Conservation (phyloP, 164 flowering plant species). For the Magnolia kwangsiensis region DNA sequence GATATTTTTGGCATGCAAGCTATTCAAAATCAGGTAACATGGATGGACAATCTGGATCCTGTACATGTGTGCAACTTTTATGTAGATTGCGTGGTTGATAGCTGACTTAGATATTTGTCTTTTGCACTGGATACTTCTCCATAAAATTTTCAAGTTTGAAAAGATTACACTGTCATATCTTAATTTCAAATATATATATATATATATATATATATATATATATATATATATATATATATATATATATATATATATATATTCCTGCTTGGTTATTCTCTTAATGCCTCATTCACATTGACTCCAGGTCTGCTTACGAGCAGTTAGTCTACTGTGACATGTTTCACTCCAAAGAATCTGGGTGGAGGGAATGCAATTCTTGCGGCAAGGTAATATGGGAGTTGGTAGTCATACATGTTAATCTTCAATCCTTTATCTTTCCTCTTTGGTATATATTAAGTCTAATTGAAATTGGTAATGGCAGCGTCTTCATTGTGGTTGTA, state of each 20-base stretch:
- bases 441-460: neutral
- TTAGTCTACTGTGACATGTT: slow-evolving; percentile 67
- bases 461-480: slow-evolving; percentile 31
- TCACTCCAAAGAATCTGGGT: slow-evolving; percentile 78
- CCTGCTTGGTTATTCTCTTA: neutral
- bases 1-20: too few relatives aligned
- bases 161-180: too few relatives aligned
- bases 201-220: too few relatives aligned
- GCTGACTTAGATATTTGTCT: too few relatives aligned
- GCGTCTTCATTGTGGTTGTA: slow-evolving; percentile 95
- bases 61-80: too few relatives aligned
- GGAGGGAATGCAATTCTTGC: slow-evolving; percentile 86
- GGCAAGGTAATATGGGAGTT: slow-evolving; percentile 52
- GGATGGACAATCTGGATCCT: too few relatives aligned
- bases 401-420: neutral
- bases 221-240: too few relatives aligned
- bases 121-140: too few relatives aligned
- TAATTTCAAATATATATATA: neutral
- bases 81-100: too few relatives aligned
- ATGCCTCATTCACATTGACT: slow-evolving; percentile 1
- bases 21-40: too few relatives aligned
- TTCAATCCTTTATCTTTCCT: neutral
- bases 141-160: too few relatives aligned
- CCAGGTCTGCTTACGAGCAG: slow-evolving; percentile 73
- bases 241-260: too few relatives aligned